These are phyloP conservation scores for Eucalyptus globulus DNA, from an alignment of 345 rosid species.

Conservation along the genomic window DNA sequence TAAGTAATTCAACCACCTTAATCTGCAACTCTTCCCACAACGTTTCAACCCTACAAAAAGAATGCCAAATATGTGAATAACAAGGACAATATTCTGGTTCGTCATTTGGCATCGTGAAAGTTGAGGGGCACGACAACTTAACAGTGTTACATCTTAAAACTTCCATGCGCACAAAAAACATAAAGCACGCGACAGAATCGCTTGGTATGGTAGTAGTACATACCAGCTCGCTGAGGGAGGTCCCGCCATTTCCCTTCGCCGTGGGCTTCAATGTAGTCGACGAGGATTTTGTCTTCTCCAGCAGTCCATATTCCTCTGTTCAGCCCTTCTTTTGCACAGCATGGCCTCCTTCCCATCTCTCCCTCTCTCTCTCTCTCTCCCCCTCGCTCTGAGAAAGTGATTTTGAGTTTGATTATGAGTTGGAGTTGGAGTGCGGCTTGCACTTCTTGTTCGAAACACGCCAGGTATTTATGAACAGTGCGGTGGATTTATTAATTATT, in stretches of 20 bases:
- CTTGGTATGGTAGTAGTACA: neutral
- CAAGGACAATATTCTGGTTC: neutral
- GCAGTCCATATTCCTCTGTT: conserved; percentile 16
- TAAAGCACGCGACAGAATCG: neutral
- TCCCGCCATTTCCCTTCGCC: conserved; percentile 29
- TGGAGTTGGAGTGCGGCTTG: neutral
- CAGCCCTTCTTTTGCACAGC: conserved; percentile 7
- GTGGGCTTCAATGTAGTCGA: conserved; percentile 7
- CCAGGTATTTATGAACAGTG: neutral
- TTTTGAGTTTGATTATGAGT: neutral
- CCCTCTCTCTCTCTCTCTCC: neutral
- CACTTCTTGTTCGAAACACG: neutral
- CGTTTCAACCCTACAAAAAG: neutral
- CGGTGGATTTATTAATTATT: neutral
- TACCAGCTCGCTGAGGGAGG: conserved; percentile 22
- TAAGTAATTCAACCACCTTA: conserved; percentile 5
- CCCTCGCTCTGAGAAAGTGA: neutral
- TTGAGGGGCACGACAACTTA: neutral
- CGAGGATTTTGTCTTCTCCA: conserved; percentile 10
- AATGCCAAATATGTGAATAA: neutral
- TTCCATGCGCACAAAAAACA: neutral
- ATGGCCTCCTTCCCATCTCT: conserved; percentile 13
- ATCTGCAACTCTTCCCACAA: conserved; percentile 8
- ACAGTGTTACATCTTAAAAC: neutral
- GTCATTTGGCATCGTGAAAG: neutral